Evolutionary conservation across 1,284 basidiomycete genomes (phyloP).

Genomic region (Exobasidium rhododendri): DNA sequence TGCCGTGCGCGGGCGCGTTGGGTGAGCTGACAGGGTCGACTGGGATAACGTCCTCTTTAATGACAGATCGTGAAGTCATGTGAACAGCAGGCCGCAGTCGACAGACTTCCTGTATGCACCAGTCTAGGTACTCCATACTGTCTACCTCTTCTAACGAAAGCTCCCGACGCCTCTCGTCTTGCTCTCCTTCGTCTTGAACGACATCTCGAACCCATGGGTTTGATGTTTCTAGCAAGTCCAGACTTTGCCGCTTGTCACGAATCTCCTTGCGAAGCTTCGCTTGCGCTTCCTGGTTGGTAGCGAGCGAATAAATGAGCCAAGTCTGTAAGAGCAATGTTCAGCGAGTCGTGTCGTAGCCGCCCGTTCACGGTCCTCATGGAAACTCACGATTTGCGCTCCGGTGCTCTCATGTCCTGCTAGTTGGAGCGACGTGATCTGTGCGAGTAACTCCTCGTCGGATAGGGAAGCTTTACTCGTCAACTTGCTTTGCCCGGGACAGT

Average conservation of each 20-base stretch:
- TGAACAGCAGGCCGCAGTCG: conserved; percentile 33
- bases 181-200: neutral
- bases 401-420: conserved; percentile 47
- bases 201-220: neutral
- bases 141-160: conserved; percentile 36
- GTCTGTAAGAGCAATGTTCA: conserved; percentile 17
- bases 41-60: conserved; percentile 29
- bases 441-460: conserved; percentile 38
- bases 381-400: conserved; percentile 27
- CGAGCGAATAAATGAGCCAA: conserved; percentile 42
- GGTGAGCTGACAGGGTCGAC: conserved; percentile 15
- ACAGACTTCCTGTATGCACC: conserved; percentile 36
- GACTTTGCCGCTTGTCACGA: conserved; percentile 13
- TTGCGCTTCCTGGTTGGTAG: conserved; percentile 30
- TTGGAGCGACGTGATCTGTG: conserved; percentile 45
- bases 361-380: too few species aligned
- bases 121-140: conserved; percentile 36
- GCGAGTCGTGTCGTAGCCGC: too few species aligned
- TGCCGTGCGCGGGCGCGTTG: conserved; percentile 1
- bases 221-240: neutral
- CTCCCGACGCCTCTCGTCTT: conserved; percentile 6
- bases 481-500: neutral
- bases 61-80: conserved; percentile 30
- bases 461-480: conserved; percentile 18
- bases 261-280: conserved; percentile 37